Evolutionary conservation across 2,329 filamentous ascomycete genomes (phyloP).

Genomic region (Pestalotiopsis sp.): DNA sequence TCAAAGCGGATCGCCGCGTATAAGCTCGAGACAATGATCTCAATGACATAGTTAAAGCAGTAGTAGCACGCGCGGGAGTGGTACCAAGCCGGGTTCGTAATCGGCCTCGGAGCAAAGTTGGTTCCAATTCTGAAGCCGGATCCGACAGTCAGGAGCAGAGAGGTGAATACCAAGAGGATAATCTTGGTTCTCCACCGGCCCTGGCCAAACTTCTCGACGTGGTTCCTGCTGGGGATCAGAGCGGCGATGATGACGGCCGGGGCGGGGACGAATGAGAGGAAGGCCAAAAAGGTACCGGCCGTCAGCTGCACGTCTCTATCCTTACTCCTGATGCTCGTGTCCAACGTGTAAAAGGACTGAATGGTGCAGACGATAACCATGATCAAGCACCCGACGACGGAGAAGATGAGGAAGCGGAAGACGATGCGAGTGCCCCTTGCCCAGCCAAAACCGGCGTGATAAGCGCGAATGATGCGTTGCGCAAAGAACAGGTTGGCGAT

Average conservation of each 20-base stretch:
- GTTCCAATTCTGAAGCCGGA: conserved; percentile 59
- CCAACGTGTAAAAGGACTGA: conserved; percentile 29
- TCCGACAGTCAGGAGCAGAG: conserved; percentile 55
- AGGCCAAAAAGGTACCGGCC: conserved; percentile 28
- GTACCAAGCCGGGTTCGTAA: conserved; percentile 55
- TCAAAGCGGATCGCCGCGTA: conserved; percentile 33
- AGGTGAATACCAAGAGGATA: conserved; percentile 50
- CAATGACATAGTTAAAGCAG: conserved; percentile 63
- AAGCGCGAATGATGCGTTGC: conserved; percentile 40
- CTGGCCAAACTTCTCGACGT: conserved; percentile 53
- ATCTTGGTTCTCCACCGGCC: conserved; percentile 59
- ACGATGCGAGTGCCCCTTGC: conserved; percentile 26
- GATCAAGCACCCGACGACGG: conserved; percentile 29
- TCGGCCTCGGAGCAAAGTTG: conserved; percentile 44
- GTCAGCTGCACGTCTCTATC: conserved; percentile 30
- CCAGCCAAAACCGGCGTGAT: conserved; percentile 40
- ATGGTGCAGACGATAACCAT: conserved; percentile 34
- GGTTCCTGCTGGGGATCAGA: conserved; percentile 30
- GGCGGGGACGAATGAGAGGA: conserved; percentile 38
- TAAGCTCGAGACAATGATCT: conserved; percentile 37
- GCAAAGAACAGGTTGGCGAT: conserved; percentile 41
- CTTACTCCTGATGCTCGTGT: conserved; percentile 20
- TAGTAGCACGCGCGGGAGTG: conserved; percentile 65
- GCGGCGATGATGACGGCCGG: conserved; percentile 13
- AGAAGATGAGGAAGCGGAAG: conserved; percentile 30